Base-by-base conservation (phyloP, 2,329 filamentous ascomycete genomes). In the Beauveria asiatica region DNA sequence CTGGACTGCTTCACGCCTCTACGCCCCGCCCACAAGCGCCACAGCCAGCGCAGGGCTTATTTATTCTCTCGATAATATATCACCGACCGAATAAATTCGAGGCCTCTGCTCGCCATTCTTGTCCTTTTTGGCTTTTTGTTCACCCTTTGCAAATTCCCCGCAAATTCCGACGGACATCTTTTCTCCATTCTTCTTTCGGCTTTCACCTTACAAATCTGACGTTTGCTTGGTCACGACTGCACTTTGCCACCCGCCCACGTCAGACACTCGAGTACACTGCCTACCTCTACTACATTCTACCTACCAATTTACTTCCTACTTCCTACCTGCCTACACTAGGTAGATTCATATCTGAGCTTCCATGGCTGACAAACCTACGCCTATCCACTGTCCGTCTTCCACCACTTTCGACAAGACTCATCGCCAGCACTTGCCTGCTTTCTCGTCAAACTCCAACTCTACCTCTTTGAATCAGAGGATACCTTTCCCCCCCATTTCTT, bases 171-270 rank as follows among this genome's bases (percentile, higher is more conserved):
- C 30, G 30, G 30, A 33, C 30, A 33, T 5, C 5, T 5, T 5
- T 33, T 13, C 30, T 33, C 30, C 11, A 33, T 33, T 33, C 30
- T 33, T 33, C 11, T 33, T 33, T 33, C 30, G 30, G 30, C 30
- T 33, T 33, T 33, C 11, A 33, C 10, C 30, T 33, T 33, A 33
- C 30, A 33, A 33, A 13, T 33, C 30, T 11, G 30, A 33, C 5
- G 10, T 13, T 33, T 33, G 30, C 30, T 11, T 33, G 30, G 30
- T 11, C 30, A 13, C 30, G 30, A 33, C 30, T 13, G 30, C 30
- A 48, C 59, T 61, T 61, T 39, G 59, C 59, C 59, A 61, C 59
- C 57, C 58, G 19, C 27, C 44, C 59, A 57, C 52, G 59, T 61
- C 59, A 61, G 51, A 33, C 30, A 33, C 30, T 33, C 30, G 4